These are phyloP conservation scores for Cercospora sesami DNA, from an alignment of 2,329 filamentous ascomycete species.

Conservation along the genomic window DNA sequence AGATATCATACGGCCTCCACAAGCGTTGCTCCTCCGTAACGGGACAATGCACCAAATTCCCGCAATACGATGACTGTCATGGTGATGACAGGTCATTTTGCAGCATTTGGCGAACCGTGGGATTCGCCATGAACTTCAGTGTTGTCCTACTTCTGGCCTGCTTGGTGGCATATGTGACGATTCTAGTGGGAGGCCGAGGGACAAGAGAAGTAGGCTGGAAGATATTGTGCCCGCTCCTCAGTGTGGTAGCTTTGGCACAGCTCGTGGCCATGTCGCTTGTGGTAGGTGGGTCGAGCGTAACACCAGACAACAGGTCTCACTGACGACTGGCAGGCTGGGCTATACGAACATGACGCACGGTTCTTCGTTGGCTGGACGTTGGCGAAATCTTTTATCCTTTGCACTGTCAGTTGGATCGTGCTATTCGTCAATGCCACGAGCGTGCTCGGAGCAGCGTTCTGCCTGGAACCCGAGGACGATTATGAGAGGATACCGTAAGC, in stretches of 20 bases:
- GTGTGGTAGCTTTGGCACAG: constrained; percentile 67
- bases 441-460: constrained; percentile 65
- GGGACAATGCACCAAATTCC: constrained; percentile 65
- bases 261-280: constrained; percentile 78
- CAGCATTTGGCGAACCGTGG: constrained; percentile 84
- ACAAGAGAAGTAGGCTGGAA: constrained; percentile 83
- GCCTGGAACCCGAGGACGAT: constrained; percentile 77
- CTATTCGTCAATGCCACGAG: constrained; percentile 56
- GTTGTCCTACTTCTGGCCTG: constrained; percentile 79
- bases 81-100: constrained; percentile 75
- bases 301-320: constrained; percentile 6
- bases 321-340: constrained; percentile 62
- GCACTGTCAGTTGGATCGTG: constrained; percentile 60
- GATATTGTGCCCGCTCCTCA: constrained; percentile 66
- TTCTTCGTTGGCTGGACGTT: constrained; percentile 82
- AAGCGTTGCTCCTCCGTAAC: constrained; percentile 72
- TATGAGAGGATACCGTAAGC: constrained; percentile 68
- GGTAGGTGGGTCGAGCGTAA: constrained; percentile 54
- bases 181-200: constrained; percentile 75
- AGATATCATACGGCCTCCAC: constrained; percentile 76
- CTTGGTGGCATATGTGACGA: constrained; percentile 74
- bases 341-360: constrained; percentile 78
- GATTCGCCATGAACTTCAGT: constrained; percentile 83
- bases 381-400: constrained; percentile 74
- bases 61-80: constrained; percentile 65